Percentiles rank a stretch among this genome's conserved stretches.
Evolutionary conservation across 169 alveolate species (phyloP).

Genomic region (Plasmodium fragile): DNA sequence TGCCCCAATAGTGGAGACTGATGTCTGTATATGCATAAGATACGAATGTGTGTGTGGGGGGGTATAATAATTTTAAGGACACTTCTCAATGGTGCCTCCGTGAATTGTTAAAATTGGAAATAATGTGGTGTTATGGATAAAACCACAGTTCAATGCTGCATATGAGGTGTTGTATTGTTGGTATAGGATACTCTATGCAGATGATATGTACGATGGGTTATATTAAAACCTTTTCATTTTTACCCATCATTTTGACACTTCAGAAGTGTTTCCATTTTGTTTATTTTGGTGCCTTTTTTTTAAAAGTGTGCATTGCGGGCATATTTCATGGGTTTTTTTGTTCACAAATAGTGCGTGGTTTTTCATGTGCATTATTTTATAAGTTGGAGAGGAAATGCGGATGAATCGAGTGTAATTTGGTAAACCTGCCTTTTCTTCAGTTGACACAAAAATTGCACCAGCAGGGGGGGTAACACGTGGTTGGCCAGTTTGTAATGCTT

Average conservation of each 20-base stretch:
- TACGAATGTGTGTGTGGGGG: neutral
- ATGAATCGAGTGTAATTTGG: neutral
- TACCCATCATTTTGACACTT: neutral
- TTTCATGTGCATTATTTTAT: neutral
- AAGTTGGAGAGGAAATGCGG: neutral
- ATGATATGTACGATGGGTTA: neutral
- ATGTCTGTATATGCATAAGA: neutral
- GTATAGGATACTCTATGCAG: neutral
- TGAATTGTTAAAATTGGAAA: neutral
- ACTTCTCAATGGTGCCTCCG: neutral
- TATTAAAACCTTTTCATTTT: neutral
- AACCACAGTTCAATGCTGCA: neutral
- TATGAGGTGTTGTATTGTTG: neutral
- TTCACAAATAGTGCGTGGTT: neutral
- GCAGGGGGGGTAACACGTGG: neutral
- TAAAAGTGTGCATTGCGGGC: neutral
- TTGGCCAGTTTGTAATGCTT: neutral
- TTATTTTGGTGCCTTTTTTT: neutral
- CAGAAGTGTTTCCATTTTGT: neutral
- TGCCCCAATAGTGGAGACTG: neutral
- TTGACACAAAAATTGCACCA: neutral
- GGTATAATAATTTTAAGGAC: neutral
- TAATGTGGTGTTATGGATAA: neutral
- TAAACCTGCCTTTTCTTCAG: neutral
- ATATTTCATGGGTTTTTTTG: neutral